phyloP scores from a whole-genome alignment of 208 protist species.

The Trypanosoma scelopori region DNA sequence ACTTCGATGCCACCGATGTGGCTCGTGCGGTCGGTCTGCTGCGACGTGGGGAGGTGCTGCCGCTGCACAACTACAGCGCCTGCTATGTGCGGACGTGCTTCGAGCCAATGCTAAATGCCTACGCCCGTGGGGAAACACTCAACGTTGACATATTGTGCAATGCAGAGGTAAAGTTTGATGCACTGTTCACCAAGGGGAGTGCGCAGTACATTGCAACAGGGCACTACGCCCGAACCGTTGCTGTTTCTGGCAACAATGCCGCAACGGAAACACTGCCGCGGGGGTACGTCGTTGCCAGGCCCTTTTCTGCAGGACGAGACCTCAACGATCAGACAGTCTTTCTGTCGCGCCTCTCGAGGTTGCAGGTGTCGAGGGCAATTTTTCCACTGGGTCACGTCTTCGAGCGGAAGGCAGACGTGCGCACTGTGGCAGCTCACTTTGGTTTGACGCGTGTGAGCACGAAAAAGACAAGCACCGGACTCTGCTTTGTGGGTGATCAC shows the following conservation, averaged over 20 bases:
- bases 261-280: neutral
- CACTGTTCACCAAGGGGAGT: conserved; percentile 13
- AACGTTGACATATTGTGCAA: conserved; percentile 89
- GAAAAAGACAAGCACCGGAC: conserved; percentile 80
- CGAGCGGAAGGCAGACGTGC: conserved; percentile 59
- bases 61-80: conserved; percentile 42
- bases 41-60: conserved; percentile 16
- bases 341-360: conserved; percentile 46
- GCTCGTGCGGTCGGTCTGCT: conserved; percentile 47
- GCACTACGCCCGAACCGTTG: conserved; percentile 72
- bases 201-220: conserved; percentile 62
- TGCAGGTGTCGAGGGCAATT: conserved; percentile 33
- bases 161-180: conserved; percentile 67
- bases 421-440: conserved; percentile 35
- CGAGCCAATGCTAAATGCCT: conserved; percentile 70
- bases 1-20: conserved; percentile 62
- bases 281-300: conserved; percentile 44
- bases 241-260: conserved; percentile 2
- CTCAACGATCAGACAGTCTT: conserved; percentile 82
- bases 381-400: conserved; percentile 82
- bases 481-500: conserved; percentile 71
- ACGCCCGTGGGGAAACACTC: conserved; percentile 55
- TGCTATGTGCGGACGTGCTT: conserved; percentile 68
- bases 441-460: conserved; percentile 18
- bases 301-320: conserved; percentile 53